These are phyloP conservation scores for Copromyces sp. DNA, from an alignment of 495 filamentous ascomycete species.

Conservation along the genomic window DNA sequence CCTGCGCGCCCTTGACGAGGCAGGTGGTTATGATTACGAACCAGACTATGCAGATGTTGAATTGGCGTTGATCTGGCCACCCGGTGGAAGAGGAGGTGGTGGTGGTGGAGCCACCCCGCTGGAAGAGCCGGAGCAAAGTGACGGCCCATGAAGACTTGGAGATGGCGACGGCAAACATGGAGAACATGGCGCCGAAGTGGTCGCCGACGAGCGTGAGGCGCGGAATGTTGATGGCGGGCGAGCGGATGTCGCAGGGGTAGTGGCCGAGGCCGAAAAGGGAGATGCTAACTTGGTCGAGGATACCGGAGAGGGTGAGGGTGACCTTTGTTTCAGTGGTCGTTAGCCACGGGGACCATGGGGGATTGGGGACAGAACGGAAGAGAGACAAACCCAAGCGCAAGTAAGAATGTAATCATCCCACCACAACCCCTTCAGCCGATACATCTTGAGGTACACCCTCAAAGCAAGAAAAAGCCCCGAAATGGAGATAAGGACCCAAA, in stretches of 20 bases:
- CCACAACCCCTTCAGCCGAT: constrained; percentile 21
- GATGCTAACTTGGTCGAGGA: not conserved
- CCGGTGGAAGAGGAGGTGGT: not conserved
- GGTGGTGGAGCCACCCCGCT: not conserved
- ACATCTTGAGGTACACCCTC: constrained; percentile 19
- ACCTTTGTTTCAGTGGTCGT: not conserved
- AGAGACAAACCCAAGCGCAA: constrained; percentile 14
- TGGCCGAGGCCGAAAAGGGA: constrained; percentile 17
- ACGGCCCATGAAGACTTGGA: constrained; percentile 25
- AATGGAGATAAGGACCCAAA: constrained; percentile 18
- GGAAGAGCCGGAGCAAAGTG: constrained; percentile 19
- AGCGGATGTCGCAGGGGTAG: constrained; percentile 21
- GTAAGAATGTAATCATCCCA: constrained; percentile 24
- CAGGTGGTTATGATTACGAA: constrained; percentile 19
- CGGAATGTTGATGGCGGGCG: not conserved
- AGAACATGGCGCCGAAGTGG: constrained; percentile 9
- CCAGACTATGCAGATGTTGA: constrained; percentile 4
- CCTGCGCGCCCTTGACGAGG: constrained; percentile 9
- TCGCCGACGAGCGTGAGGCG: constrained; percentile 8
- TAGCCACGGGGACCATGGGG: not conserved
- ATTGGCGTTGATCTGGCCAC: not conserved
- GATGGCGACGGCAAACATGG: constrained; percentile 15
- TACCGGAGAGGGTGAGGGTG: not conserved
- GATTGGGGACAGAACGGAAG: too few relatives aligned
- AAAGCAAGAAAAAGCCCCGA: constrained; percentile 19